phyloP scores from a whole-genome alignment of 129 eudicot genomes.

The Artemisia tridentata region DNA sequence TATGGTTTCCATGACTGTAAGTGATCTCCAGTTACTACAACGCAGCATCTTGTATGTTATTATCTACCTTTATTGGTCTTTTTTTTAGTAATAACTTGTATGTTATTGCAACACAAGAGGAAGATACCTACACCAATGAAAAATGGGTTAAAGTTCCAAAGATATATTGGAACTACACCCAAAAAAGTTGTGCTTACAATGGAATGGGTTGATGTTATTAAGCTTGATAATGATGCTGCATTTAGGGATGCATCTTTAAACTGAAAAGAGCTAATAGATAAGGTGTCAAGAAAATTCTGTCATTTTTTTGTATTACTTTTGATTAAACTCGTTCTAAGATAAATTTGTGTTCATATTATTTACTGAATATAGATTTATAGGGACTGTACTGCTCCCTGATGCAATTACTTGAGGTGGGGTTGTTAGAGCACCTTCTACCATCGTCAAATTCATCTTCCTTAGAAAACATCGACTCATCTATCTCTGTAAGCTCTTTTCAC shows the following conservation, averaged over 20 bases:
- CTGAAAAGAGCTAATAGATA: constrained; percentile 72
- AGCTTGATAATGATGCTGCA: constrained; percentile 71
- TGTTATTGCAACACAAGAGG: constrained; percentile 22
- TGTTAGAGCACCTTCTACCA: too few species aligned
- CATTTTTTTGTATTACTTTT: not conserved
- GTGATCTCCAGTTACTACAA: constrained; percentile 27
- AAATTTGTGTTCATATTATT: constrained; percentile 13
- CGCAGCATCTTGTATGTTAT: constrained; percentile 2
- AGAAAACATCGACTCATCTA: too few species aligned
- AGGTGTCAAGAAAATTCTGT: constrained; percentile 41
- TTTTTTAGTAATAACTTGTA: constrained; percentile 6
- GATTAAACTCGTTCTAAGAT: not conserved
- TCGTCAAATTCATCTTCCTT: too few species aligned
- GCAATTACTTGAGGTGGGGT: constrained; percentile 92
- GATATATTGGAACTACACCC: constrained; percentile 87
- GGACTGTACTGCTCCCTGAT: constrained; percentile 87
- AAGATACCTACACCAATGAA: constrained; percentile 28
- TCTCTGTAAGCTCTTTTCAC: too few species aligned
- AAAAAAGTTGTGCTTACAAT: constrained; percentile 84
- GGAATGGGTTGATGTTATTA: constrained; percentile 97
- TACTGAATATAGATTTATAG: constrained; percentile 37
- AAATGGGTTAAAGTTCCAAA: constrained; percentile 71
- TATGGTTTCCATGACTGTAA: constrained; percentile 63
- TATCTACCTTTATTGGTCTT: constrained; percentile 16
- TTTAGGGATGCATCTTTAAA: constrained; percentile 53